Base-by-base conservation (phyloP, 768 basidiomycete species). In the Hygrophoropsis aurantiaca region DNA sequence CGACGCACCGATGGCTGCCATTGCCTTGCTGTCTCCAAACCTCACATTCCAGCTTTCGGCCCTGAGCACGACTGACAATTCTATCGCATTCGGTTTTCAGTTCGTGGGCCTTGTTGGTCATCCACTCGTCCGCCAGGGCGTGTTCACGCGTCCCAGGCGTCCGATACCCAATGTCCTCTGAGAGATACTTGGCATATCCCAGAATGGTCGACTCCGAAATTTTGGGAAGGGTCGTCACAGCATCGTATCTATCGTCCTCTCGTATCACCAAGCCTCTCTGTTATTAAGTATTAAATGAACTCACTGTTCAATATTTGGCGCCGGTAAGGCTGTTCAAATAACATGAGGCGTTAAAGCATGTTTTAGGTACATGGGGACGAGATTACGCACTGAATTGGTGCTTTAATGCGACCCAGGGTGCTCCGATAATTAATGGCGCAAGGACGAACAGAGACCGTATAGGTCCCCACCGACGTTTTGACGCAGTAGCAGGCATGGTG, bases 101-200 rank as follows among this genome's bases (percentile, higher is more conserved):
- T 36, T 72, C 71, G 44, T 82, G 69, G 2, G 86, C 85, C 57
- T 85, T 79, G 38, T 78, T 68, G 18, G 84, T 59, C 77, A 94
- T 83, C 84, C 92, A 97, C 20, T 74, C 69, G 56, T 97, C 94
- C 3, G 87, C 92, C 21, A 81, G 62, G 0, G 89, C 87, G 68
- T 95, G 92, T 62, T 97, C 93, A 25, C 75, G 74, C 0, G 94
- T 93, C 1, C 95, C 95, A 9, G 95, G 90, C 0, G 90, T 97
- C 40, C 95, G 77, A 67, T 84, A 97, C 2, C 94, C 94, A 38
- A 94, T 91, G 5, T 80, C 83, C 60, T 94, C 92, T 1, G 92
- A 90, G 6, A 92, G 78, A 49, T 84, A 65, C 53, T 77, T 80
- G 3, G 83, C 79, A 38, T 82, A 70, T 5, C 70, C 73, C 3